phyloP scores from a whole-genome alignment of 2,329 filamentous ascomycete species.

The Venturia pyrina region DNA sequence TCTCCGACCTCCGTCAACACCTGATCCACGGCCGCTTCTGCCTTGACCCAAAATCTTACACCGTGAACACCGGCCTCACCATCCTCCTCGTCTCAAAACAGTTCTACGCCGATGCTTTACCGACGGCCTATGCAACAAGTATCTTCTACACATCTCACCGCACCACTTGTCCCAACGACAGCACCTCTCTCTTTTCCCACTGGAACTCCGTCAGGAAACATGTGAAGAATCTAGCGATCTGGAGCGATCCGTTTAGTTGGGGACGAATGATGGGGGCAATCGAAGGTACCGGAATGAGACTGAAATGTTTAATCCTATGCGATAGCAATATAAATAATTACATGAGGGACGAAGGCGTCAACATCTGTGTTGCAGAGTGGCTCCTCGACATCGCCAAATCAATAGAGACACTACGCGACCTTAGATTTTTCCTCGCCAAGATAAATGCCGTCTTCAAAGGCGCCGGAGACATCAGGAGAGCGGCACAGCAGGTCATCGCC shows the following conservation, averaged over 20 bases:
- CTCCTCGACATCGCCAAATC: not conserved
- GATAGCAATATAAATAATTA: not conserved
- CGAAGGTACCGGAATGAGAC: not conserved
- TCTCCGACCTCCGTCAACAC: not conserved
- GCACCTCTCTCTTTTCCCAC: not conserved
- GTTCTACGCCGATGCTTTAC: not conserved
- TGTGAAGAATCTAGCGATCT: not conserved
- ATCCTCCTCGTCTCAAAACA: not conserved
- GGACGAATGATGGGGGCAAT: not conserved
- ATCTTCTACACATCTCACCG: not conserved
- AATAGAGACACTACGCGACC: not conserved
- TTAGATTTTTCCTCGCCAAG: not conserved
- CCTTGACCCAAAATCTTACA: not conserved
- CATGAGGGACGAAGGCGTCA: not conserved
- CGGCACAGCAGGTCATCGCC: not conserved
- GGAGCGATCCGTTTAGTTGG: not conserved
- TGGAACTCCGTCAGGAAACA: not conserved
- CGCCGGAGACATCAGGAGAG: not conserved
- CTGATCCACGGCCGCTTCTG: constrained; percentile 1
- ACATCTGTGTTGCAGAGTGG: constrained; percentile 1
- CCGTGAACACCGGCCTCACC: not conserved
- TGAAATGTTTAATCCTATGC: not conserved
- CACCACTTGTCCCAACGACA: not conserved
- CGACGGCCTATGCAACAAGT: not conserved
- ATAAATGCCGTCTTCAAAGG: not conserved